phyloP scores from a whole-genome alignment of 1,139 yeast genomes.

The Kodamaea sp. region DNA sequence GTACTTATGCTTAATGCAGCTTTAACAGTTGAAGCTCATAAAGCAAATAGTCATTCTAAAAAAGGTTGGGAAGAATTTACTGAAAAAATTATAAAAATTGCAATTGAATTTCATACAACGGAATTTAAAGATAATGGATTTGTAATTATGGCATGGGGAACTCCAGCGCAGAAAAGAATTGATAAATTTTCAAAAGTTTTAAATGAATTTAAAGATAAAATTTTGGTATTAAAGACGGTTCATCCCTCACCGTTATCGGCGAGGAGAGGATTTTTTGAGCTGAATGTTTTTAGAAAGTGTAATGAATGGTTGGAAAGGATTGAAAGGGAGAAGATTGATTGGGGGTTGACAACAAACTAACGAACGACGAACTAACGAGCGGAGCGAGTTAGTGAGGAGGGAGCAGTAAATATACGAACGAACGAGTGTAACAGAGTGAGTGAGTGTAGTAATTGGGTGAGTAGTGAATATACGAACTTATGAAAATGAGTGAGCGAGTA shows the following conservation, averaged over 20 bases:
- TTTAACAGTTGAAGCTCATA: slow-evolving; percentile 88
- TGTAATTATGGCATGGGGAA: slow-evolving; percentile 91
- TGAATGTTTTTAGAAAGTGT: slow-evolving; percentile 65
- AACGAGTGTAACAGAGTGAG: no score
- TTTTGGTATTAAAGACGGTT: slow-evolving; percentile 63
- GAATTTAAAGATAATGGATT: slow-evolving; percentile 48
- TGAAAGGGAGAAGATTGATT: slow-evolving; percentile 55
- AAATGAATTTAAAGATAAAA: slow-evolving; percentile 18
- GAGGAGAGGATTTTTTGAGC: slow-evolving; percentile 72
- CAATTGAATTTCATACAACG: slow-evolving; percentile 33
- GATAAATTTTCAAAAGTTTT: slow-evolving; percentile 35
- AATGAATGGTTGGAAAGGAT: slow-evolving; percentile 66
- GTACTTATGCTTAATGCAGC: slow-evolving; percentile 85
- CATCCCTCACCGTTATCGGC: slow-evolving; percentile 98
- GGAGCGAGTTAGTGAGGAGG: no score
- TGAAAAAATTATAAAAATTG: slow-evolving; percentile 54
- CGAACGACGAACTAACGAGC: no score
- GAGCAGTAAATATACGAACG: no score
- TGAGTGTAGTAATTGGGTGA: no score
- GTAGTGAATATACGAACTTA: no score
- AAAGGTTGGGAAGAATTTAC: slow-evolving; percentile 95
- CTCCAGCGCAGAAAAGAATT: slow-evolving; percentile 80
- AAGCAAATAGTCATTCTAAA: slow-evolving; percentile 88
- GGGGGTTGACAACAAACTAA: slow-evolving; percentile 56
- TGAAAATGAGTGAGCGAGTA: no score